Conservation (phyloP, 208 protist species). For the Vickermania spadyakhi region DNA sequence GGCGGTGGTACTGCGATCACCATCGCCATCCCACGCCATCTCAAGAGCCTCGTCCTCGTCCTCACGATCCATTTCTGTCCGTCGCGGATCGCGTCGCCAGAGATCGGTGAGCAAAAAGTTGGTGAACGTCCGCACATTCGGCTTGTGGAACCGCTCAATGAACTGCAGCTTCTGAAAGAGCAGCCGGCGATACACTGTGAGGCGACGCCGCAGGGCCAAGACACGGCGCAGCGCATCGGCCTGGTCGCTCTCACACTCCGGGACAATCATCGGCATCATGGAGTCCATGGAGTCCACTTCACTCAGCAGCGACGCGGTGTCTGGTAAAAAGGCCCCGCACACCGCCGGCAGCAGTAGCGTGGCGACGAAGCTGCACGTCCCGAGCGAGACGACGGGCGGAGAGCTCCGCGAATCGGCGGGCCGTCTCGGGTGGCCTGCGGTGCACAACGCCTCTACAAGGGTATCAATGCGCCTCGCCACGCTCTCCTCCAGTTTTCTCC, state of each 20-base stretch:
- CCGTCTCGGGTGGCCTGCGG: neutral
- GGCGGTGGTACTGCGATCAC: neutral
- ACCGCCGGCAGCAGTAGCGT: constrained; percentile 23
- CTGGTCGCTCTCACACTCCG: constrained; percentile 46
- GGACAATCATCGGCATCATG: constrained; percentile 40
- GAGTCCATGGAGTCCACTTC: constrained; percentile 60
- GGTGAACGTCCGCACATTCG: constrained; percentile 20
- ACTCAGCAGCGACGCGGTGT: constrained; percentile 28
- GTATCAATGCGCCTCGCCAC: neutral
- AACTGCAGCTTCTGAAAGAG: constrained; percentile 43
- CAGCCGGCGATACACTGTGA: constrained; percentile 33
- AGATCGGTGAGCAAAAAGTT: constrained; percentile 16
- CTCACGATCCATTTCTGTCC: too few relatives aligned
- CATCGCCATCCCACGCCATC: too few relatives aligned
- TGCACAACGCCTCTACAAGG: neutral
- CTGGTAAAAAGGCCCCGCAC: constrained; percentile 34
- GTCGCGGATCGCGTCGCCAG: neutral
- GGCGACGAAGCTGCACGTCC: constrained; percentile 22
- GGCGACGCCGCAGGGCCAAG: constrained; percentile 32
- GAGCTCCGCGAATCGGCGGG: neutral
- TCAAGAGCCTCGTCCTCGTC: too few relatives aligned
- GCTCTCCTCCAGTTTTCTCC: neutral
- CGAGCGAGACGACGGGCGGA: neutral
- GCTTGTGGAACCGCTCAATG: constrained; percentile 22
- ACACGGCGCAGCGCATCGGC: constrained; percentile 51